Evolutionary conservation across 164 flowering plant genomes (phyloP).

Genomic region (Vitis cinerea): DNA sequence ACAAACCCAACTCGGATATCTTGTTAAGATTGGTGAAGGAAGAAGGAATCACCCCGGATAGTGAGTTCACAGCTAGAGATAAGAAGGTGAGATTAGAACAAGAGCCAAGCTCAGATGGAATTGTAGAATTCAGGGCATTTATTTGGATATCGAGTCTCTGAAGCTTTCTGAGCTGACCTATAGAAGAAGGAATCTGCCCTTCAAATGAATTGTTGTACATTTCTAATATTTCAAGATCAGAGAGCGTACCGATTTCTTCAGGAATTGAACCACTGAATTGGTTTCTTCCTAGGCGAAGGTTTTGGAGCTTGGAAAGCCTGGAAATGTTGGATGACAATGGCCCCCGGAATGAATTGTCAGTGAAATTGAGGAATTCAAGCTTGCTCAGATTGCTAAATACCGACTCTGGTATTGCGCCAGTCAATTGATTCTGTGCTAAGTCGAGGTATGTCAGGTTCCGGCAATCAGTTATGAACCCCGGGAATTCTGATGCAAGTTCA

Average conservation of each 20-base stretch:
- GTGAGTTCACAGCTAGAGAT: too few species aligned
- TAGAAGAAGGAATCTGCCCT: conserved; percentile 44
- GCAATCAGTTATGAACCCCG: conserved; percentile 33
- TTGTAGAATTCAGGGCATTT: conserved; percentile 39
- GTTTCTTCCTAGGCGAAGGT: conserved; percentile 30
- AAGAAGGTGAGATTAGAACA: conserved; percentile 44
- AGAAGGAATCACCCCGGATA: too few species aligned
- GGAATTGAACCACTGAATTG: conserved; percentile 37
- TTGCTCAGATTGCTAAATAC: conserved; percentile 38
- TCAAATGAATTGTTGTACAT: conserved; percentile 35
- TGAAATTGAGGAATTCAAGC: conserved; percentile 40
- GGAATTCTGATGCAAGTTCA: conserved; percentile 29
- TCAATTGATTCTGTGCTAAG: conserved; percentile 35
- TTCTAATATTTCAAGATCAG: conserved; percentile 33
- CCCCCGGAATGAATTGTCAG: conserved; percentile 34
- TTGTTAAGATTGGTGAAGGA: too few species aligned
- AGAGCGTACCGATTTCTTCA: conserved; percentile 25
- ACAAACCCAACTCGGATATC: too few species aligned
- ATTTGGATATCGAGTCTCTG: conserved; percentile 27
- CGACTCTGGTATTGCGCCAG: conserved; percentile 40
- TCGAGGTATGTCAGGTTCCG: conserved; percentile 48
- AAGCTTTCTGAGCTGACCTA: conserved; percentile 44
- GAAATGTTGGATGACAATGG: conserved; percentile 36
- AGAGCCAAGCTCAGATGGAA: conserved; percentile 53
- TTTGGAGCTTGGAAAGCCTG: conserved; percentile 41